These are phyloP conservation scores for Coniferiporia weirii DNA, from an alignment of 1,284 basidiomycete species.

Conservation along the genomic window DNA sequence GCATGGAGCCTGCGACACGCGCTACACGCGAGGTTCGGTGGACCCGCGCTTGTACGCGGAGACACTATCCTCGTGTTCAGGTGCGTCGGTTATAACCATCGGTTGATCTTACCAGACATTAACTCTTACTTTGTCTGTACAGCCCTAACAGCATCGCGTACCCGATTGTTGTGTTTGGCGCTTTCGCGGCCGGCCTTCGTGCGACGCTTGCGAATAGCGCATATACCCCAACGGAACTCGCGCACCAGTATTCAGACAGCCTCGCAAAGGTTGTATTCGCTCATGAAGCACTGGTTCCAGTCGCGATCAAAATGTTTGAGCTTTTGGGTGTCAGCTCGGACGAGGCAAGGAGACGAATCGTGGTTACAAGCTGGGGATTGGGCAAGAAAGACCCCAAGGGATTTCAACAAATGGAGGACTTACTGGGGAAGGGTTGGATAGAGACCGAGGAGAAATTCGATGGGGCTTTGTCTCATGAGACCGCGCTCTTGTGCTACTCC, in stretches of 20 bases:
- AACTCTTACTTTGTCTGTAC: neutral
- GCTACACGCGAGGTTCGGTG: constrained; percentile 30
- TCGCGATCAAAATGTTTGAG: constrained; percentile 42
- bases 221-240: constrained; percentile 41
- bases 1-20: constrained; percentile 48
- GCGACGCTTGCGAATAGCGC: constrained; percentile 43
- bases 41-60: constrained; percentile 28
- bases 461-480: constrained; percentile 43
- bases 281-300: constrained; percentile 43
- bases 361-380: constrained; percentile 35
- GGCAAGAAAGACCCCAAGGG: constrained; percentile 25
- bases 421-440: constrained; percentile 43
- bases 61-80: constrained; percentile 43
- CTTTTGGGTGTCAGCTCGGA: constrained; percentile 32
- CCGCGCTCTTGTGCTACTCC: constrained; percentile 59
- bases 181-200: constrained; percentile 47
- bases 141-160: constrained; percentile 58
- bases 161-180: constrained; percentile 55
- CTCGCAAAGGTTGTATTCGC: constrained; percentile 49
- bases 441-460: constrained; percentile 46
- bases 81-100: neutral
- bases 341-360: constrained; percentile 41
- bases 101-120: neutral
- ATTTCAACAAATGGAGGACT: constrained; percentile 35
- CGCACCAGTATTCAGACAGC: constrained; percentile 49